Percentiles rank a stretch among this genome's conserved stretches.
phyloP scores from a whole-genome alignment of 2,329 filamentous ascomycete species.

The Fusarium protoensiforme region DNA sequence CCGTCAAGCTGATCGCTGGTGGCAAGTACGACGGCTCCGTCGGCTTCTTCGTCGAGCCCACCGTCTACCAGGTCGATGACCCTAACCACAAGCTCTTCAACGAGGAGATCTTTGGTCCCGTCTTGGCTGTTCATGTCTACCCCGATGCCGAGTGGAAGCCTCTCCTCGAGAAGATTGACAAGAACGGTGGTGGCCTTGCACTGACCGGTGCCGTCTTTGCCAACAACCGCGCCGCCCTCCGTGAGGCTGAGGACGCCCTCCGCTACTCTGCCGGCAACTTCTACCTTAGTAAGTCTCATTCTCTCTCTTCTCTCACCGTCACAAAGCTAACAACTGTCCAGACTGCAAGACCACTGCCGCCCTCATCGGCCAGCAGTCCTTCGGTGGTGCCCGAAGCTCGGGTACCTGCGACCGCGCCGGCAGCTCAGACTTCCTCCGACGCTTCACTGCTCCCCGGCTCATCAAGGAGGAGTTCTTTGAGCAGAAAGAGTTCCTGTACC shows the following conservation, averaged over 20 bases:
- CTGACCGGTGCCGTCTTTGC: conserved; percentile 64
- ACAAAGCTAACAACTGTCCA: not conserved
- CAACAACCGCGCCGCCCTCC: conserved; percentile 58
- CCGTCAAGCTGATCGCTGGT: conserved; percentile 78
- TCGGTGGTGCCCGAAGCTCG: conserved; percentile 62
- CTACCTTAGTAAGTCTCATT: conserved; percentile 56
- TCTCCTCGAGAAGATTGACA: conserved; percentile 52
- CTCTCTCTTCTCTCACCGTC: accelerated
- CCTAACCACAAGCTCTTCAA: conserved; percentile 78
- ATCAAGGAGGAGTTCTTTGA: conserved; percentile 62
- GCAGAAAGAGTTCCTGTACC: conserved; percentile 57
- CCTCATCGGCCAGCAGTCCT: conserved; percentile 66
- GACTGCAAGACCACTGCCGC: conserved; percentile 68
- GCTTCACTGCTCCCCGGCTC: conserved; percentile 63
- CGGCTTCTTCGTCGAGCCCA: conserved; percentile 87
- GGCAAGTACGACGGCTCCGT: conserved; percentile 81
- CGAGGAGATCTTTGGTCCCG: conserved; percentile 84
- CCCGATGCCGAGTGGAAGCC: conserved; percentile 66
- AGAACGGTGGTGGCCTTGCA: conserved; percentile 55
- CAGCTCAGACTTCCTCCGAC: conserved; percentile 59
- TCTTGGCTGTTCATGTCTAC: conserved; percentile 81
- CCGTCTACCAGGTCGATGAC: conserved; percentile 80
- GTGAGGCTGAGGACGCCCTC: conserved; percentile 61
- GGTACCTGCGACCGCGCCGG: conserved; percentile 69
- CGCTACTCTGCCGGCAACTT: conserved; percentile 68